These are phyloP conservation scores for Iodosphaeria phyllophila DNA, from an alignment of 2,329 filamentous ascomycete genomes.

Conservation along the genomic window DNA sequence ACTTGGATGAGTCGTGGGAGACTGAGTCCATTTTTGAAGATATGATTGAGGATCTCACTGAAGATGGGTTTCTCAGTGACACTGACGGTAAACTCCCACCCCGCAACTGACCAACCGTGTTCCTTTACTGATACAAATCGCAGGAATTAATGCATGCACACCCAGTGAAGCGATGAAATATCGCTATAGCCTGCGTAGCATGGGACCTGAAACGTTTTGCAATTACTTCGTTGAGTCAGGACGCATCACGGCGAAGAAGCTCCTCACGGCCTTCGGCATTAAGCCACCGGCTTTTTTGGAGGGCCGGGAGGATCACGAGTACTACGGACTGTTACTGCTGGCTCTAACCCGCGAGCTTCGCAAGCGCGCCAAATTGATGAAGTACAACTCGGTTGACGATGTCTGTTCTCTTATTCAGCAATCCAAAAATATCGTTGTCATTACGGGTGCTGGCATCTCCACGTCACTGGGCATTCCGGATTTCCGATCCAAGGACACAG, in stretches of 20 bases:
- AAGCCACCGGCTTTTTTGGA: slow-evolving; percentile 56
- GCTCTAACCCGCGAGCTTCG: slow-evolving; percentile 65
- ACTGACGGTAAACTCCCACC: slow-evolving; percentile 12
- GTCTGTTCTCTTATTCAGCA: slow-evolving; percentile 59
- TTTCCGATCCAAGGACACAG: slow-evolving; percentile 84
- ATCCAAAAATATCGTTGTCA: slow-evolving; percentile 71
- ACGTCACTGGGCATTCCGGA: slow-evolving; percentile 94
- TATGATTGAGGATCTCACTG: slow-evolving; percentile 23
- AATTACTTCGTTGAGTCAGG: slow-evolving; percentile 50
- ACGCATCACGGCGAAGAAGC: slow-evolving; percentile 57
- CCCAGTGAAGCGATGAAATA: slow-evolving; percentile 50
- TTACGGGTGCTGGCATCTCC: slow-evolving; percentile 91
- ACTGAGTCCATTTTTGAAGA: slow-evolving; percentile 26
- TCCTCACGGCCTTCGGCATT: slow-evolving; percentile 75
- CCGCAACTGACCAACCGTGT: slow-evolving; percentile 2
- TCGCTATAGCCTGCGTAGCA: slow-evolving; percentile 50
- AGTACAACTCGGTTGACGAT: slow-evolving; percentile 77
- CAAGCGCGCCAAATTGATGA: slow-evolving; percentile 59
- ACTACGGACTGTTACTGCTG: slow-evolving; percentile 55
- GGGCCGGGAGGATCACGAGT: slow-evolving; percentile 52
- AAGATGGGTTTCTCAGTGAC: slow-evolving; percentile 20
- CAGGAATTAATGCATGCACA: slow-evolving; percentile 11
- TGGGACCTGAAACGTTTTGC: slow-evolving; percentile 66
- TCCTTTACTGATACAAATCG: slow-evolving; percentile 5
- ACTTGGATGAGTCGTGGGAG: slow-evolving; percentile 18